Conservation (phyloP, 2,329 filamentous ascomycete species). For the Ramularia endophylla region DNA sequence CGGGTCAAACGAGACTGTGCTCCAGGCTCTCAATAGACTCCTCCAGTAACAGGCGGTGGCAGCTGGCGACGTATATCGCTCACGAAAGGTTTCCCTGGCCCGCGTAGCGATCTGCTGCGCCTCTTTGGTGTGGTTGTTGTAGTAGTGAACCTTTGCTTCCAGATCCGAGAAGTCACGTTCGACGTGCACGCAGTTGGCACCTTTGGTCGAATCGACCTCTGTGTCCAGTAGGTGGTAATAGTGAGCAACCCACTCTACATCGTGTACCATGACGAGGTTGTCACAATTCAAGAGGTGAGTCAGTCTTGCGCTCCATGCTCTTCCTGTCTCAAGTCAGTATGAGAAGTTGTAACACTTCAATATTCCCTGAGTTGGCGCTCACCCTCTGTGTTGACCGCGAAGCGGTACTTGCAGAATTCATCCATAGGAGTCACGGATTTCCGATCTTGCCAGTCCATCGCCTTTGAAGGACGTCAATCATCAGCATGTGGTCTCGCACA, state of each 20-base stretch:
- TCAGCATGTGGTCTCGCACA: background rate
- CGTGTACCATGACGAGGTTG: slow-evolving; percentile 22
- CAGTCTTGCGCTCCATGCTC: slow-evolving; percentile 23
- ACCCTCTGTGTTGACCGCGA: slow-evolving; percentile 26
- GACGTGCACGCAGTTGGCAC: slow-evolving; percentile 22
- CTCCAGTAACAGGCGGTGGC: slow-evolving; percentile 29
- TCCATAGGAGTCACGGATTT: slow-evolving; percentile 18
- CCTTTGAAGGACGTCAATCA: slow-evolving; percentile 8
- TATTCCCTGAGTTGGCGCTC: too few relatives aligned
- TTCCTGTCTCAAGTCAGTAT: slow-evolving; percentile 7
- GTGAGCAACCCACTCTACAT: slow-evolving; percentile 25
- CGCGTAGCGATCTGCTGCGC: slow-evolving; percentile 19
- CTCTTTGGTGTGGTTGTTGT: slow-evolving; percentile 15
- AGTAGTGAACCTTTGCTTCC: slow-evolving; percentile 20
- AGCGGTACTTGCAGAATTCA: slow-evolving; percentile 24
- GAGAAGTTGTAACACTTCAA: too few relatives aligned
- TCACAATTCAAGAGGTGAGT: slow-evolving; percentile 27
- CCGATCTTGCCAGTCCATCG: slow-evolving; percentile 21
- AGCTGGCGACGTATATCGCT: slow-evolving; percentile 23
- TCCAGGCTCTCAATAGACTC: slow-evolving; percentile 21
- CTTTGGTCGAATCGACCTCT: background rate
- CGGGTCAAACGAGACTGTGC: slow-evolving; percentile 19
- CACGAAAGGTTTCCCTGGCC: slow-evolving; percentile 14
- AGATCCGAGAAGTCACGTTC: slow-evolving; percentile 21
- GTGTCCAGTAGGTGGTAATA: slow-evolving; percentile 23